These are phyloP conservation scores for Diplodia sapinea DNA, from an alignment of 2,329 filamentous ascomycete genomes.

Conservation along the genomic window DNA sequence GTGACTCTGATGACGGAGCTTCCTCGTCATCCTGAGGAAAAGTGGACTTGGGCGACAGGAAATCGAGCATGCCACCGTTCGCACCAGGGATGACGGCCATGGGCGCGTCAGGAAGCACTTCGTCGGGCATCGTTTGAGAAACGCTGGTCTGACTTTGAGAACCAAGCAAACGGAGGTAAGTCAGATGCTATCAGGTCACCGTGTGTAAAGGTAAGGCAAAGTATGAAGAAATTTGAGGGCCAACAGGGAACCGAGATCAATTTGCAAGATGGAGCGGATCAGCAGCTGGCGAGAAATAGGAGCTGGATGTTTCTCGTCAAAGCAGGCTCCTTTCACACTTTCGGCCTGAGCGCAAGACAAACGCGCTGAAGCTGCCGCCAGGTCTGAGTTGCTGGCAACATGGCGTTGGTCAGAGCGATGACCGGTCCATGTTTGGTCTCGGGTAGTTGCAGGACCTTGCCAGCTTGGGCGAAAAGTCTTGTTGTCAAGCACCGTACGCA, in stretches of 20 bases:
- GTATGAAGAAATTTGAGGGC: neutral
- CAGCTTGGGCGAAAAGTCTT: neutral
- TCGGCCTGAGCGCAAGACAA: conserved; percentile 5
- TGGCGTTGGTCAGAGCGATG: neutral
- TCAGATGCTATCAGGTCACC: too few relatives aligned
- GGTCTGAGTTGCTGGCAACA: conserved; percentile 7
- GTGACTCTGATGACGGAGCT: neutral
- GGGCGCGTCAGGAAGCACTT: neutral
- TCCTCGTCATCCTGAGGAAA: neutral
- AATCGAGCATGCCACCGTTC: neutral
- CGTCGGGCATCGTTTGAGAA: neutral
- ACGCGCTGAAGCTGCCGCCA: neutral
- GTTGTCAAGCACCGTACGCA: neutral
- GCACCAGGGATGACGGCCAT: conserved; percentile 5
- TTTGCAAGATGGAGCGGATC: too few relatives aligned
- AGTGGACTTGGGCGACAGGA: neutral
- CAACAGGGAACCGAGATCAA: too few relatives aligned
- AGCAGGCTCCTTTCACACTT: too few relatives aligned
- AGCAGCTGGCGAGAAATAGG: conserved; percentile 2
- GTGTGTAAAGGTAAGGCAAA: too few relatives aligned
- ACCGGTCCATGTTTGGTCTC: conserved; percentile 22
- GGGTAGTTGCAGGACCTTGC: conserved; percentile 5
- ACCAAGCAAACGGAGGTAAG: neutral
- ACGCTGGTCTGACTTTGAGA: neutral
- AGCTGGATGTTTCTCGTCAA: neutral